Conservation (phyloP, 2,329 filamentous ascomycete genomes). For the Trichophyton schoenleinii region DNA sequence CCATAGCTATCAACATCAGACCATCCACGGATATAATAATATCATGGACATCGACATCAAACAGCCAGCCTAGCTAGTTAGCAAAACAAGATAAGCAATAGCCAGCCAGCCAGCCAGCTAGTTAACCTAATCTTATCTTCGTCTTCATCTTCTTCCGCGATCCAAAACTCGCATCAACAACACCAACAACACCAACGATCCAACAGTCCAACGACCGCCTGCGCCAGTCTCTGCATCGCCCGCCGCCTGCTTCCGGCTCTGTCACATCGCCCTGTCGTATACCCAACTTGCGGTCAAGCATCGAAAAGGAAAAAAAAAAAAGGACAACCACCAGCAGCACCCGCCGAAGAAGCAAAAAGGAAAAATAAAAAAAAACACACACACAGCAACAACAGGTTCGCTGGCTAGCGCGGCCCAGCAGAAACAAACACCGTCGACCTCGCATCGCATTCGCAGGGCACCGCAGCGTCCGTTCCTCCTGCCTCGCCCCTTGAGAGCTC, state of each 20-base stretch:
- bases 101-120: neutral
- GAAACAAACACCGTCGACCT: neutral
- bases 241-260: neutral
- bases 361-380: neutral
- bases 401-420: constrained; percentile 3
- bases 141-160: neutral
- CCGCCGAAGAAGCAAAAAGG: neutral
- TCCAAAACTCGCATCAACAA: neutral
- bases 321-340: too few relatives aligned
- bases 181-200: neutral
- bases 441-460: neutral
- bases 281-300: constrained; percentile 13
- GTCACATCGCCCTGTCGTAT: neutral
- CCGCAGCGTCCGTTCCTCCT: too few relatives aligned
- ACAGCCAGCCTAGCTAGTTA: neutral
- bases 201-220: neutral
- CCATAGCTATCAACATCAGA: too few relatives aligned
- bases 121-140: constrained; percentile 1
- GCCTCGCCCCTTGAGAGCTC: too few relatives aligned
- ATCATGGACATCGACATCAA: neutral
- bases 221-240: neutral
- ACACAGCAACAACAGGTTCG: neutral
- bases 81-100: neutral
- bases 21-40: too few relatives aligned
- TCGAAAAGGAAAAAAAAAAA: too few relatives aligned